Percentiles rank a stretch among this genome's conserved stretches.
Evolutionary conservation across 2,329 filamentous ascomycete genomes (phyloP).

Genomic region (Aureobasidium sp.): DNA sequence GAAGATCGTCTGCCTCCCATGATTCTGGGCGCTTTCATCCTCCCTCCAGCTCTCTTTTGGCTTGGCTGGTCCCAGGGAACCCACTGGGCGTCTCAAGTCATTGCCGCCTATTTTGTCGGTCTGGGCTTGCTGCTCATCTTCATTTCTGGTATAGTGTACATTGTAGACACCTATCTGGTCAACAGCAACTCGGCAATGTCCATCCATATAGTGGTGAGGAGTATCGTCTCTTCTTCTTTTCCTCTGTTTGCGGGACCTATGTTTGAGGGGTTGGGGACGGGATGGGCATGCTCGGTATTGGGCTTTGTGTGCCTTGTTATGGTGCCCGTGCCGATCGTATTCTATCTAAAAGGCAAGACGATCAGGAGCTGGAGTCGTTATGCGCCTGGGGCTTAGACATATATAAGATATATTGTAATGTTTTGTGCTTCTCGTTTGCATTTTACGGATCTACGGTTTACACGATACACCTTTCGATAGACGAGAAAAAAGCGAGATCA

Average conservation of each 20-base stretch:
- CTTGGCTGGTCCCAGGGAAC: conserved; percentile 43
- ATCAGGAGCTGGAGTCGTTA: conserved; percentile 19
- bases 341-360: conserved; percentile 24
- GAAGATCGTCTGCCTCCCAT: conserved; percentile 43
- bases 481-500: neutral
- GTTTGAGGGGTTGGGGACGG: conserved; percentile 29
- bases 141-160: conserved; percentile 39
- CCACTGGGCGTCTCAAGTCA: conserved; percentile 39
- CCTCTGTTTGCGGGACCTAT: conserved; percentile 30
- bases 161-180: conserved; percentile 40
- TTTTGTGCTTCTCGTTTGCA: neutral
- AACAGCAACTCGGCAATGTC: conserved; percentile 27
- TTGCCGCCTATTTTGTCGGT: conserved; percentile 37
- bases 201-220: conserved; percentile 14
- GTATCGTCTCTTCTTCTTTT: conserved; percentile 17
- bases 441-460: neutral
- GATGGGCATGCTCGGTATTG: conserved; percentile 27
- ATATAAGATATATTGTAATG: neutral
- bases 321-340: conserved; percentile 22
- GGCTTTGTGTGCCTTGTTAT: conserved; percentile 26
- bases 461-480: neutral
- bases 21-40: conserved; percentile 45
- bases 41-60: conserved; percentile 45
- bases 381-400: neutral
- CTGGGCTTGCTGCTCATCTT: conserved; percentile 40